Conservation (phyloP, 2,329 filamentous ascomycete genomes). For the Mycogone perniciosa region DNA sequence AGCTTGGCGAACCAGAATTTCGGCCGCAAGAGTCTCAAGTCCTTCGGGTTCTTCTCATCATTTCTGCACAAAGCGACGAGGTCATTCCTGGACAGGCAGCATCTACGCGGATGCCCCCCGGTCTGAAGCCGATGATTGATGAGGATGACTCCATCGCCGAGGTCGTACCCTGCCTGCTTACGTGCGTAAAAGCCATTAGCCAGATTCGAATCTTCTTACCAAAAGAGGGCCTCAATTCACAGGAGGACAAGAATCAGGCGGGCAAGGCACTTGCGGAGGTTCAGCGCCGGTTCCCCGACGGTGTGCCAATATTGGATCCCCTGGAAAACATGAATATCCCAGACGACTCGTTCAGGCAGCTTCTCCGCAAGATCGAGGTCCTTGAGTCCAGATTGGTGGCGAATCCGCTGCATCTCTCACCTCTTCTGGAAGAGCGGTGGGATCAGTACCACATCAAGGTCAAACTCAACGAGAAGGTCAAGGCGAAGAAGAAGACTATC, state of each 20-base stretch:
- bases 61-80: constrained; percentile 45
- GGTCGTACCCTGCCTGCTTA: constrained; percentile 72
- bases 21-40: constrained; percentile 71
- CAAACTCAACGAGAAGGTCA: constrained; percentile 69
- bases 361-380: constrained; percentile 93
- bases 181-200: constrained; percentile 76
- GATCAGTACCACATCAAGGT: constrained; percentile 82
- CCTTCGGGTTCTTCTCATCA: constrained; percentile 70
- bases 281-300: constrained; percentile 83
- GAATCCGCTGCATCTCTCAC: constrained; percentile 88
- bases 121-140: constrained; percentile 39
- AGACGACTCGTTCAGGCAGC: constrained; percentile 88
- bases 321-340: constrained; percentile 94
- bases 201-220: constrained; percentile 80
- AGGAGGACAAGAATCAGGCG: constrained; percentile 59
- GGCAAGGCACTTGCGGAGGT: constrained; percentile 72
- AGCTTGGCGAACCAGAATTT: constrained; percentile 61
- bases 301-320: constrained; percentile 80
- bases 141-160: constrained; percentile 27
- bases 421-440: constrained; percentile 76
- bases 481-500: constrained; percentile 82
- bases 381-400: constrained; percentile 83
- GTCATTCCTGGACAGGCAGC: constrained; percentile 32
- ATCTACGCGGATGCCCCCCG: constrained; percentile 49
- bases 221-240: constrained; percentile 59